Base-by-base conservation (phyloP, 805 yeast species). In the Hanseniaspora meyeri region DNA sequence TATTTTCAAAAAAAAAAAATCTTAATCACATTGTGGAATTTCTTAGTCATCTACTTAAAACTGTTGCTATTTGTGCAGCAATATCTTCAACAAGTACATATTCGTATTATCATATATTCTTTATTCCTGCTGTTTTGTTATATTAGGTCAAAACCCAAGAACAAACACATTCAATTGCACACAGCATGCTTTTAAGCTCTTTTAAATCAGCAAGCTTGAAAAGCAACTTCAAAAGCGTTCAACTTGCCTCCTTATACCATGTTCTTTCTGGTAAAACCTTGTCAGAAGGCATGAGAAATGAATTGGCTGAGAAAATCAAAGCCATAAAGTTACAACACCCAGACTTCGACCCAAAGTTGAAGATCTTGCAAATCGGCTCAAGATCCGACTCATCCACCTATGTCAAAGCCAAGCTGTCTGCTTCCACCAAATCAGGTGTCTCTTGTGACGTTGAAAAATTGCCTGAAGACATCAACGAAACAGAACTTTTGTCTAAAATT, bases 381-480 rank as follows among this genome's bases (percentile, higher is more conserved):
- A 76, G 91, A 68, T 84, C 83, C 24, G 95, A 86, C 65, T 85
- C 93, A 12, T 73, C 84, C n/a, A 83, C 88, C 3, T 86, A 86
- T 68, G 90, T 86, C 49, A 77, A 80, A 61, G 85, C 84, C 88
- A 86, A 86, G 68, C 70, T 83, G 59, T 83, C 81, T 67, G 91
- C 93, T 11, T 86, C 91, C 32, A 73, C 75, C 57, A 87, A 82
- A 61, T 82, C 89, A 40, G 80, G 82, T 55, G 77, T 86, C 58
- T 71, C 72, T 17, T 84, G 90, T 70, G 69, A 74, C 38, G 75
- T 83, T 55, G 74, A 82, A 64, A 79, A 77, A 57, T 70, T 85
- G 58, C 80, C 84, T 2, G 84, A 76, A 59, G 62, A 70, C 42
- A 76, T 80, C 55, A 67, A 81, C 17, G 83, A 85, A 68, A 70